Conservation (phyloP, 2,329 filamentous ascomycete genomes). For the Calonectria crousiana region DNA sequence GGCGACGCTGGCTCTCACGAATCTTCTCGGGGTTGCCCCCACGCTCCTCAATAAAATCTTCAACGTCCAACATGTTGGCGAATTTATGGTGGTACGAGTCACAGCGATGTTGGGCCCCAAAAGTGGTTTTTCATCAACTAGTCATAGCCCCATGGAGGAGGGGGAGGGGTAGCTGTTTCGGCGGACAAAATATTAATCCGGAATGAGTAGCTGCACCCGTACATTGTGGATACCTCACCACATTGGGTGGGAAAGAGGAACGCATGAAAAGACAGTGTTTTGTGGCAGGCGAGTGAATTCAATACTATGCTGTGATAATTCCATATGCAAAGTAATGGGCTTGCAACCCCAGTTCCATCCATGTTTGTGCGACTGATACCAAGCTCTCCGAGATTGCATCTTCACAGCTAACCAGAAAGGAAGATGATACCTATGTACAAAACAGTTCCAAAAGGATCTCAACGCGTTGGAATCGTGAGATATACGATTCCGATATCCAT, state of each 20-base stretch:
- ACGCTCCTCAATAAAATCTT: slow-evolving; percentile 85
- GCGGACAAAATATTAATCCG: not conserved
- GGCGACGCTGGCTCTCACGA: slow-evolving; percentile 88
- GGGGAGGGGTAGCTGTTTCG: slow-evolving; percentile 40
- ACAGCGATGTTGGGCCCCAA: slow-evolving; percentile 29
- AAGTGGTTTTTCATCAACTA: slow-evolving; percentile 40
- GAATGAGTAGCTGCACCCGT: not conserved
- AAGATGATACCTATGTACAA: not conserved
- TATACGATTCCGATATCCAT: not conserved
- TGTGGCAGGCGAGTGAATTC: not conserved
- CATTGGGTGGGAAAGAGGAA: not conserved
- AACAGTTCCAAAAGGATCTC: too few relatives aligned
- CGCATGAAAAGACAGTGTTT: not conserved
- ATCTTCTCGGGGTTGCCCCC: slow-evolving; percentile 94
- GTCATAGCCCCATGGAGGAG: slow-evolving; percentile 41
- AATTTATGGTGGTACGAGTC: slow-evolving; percentile 33
- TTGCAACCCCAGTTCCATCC: too few relatives aligned
- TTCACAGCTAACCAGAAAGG: not conserved
- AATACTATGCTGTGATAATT: not conserved
- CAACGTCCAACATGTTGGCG: slow-evolving; percentile 77
- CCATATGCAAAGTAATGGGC: not conserved
- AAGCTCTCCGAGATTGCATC: not conserved
- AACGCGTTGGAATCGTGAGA: not conserved
- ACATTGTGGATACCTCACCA: not conserved
- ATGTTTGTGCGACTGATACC: not conserved